phyloP scores from a whole-genome alignment of 345 rosid species.

The Eucalyptus tenuipes region DNA sequence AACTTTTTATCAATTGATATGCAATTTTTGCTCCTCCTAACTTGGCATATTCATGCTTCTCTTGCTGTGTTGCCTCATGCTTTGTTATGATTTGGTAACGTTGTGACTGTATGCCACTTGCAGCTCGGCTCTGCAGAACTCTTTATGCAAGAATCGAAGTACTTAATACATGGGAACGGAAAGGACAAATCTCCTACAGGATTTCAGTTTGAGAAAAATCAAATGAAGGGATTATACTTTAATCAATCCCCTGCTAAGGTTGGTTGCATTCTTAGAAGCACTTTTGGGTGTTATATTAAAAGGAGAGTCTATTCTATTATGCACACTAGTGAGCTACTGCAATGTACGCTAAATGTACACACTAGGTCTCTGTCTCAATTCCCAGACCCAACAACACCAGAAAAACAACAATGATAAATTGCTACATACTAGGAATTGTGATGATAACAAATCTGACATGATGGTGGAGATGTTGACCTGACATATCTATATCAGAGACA shows the following conservation, averaged over 20 bases:
- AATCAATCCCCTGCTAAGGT: conserved; percentile 91
- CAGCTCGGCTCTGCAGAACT: conserved; percentile 97
- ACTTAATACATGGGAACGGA: conserved; percentile 76
- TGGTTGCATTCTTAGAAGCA: background rate
- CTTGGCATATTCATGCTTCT: background rate
- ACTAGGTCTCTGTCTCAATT: background rate
- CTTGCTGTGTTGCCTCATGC: background rate
- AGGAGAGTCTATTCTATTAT: background rate
- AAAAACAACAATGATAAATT: background rate
- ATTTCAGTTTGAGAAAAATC: conserved; percentile 91
- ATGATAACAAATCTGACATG: background rate
- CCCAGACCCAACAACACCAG: background rate
- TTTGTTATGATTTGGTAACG: background rate
- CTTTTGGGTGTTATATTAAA: background rate
- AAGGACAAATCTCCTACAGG: conserved; percentile 83
- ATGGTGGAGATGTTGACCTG: background rate
- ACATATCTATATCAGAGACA: background rate
- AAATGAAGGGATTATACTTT: conserved; percentile 84
- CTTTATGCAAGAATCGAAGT: conserved; percentile 80
- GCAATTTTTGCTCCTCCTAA: background rate
- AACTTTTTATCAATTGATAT: background rate
- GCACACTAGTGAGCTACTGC: background rate
- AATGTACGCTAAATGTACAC: background rate
- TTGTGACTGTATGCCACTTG: background rate
- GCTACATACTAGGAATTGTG: background rate